Evolutionary conservation across 208 protist species (phyloP).

Genomic region (Dictyostelium gargantuum): DNA sequence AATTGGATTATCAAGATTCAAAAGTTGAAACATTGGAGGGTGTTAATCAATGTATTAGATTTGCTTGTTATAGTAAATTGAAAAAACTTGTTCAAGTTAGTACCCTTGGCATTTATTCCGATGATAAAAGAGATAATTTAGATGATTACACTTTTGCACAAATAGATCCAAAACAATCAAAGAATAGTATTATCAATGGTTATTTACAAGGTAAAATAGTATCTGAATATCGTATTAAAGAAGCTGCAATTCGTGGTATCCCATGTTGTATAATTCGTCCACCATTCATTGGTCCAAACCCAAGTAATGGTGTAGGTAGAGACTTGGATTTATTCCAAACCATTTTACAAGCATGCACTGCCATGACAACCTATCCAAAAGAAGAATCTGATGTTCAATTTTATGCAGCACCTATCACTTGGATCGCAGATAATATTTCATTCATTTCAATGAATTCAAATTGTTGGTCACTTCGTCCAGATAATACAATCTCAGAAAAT

Average conservation of each 20-base stretch:
- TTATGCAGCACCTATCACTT: no score
- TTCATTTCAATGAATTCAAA: no score
- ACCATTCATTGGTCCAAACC: neutral
- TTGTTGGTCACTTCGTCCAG: no score
- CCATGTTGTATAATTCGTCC: neutral
- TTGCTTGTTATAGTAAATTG: neutral
- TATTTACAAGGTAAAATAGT: constrained; percentile 22
- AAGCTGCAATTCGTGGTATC: neutral
- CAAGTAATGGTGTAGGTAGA: neutral
- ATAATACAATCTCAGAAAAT: no score
- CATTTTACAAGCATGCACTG: neutral
- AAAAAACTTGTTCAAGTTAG: neutral
- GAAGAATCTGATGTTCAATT: no score
- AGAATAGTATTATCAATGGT: neutral
- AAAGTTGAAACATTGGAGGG: neutral
- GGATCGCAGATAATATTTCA: no score
- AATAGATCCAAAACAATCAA: neutral
- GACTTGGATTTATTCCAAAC: neutral
- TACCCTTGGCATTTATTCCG: neutral
- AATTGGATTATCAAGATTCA: neutral
- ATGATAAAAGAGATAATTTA: neutral
- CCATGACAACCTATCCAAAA: neutral
- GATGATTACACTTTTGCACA: neutral
- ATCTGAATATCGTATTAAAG: neutral
- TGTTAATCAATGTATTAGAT: neutral